Percentiles rank a stretch among this genome's conserved stretches.
These are phyloP conservation scores for Gymnopilus dilepis DNA, from an alignment of 768 basidiomycete genomes.

Conservation along the genomic window DNA sequence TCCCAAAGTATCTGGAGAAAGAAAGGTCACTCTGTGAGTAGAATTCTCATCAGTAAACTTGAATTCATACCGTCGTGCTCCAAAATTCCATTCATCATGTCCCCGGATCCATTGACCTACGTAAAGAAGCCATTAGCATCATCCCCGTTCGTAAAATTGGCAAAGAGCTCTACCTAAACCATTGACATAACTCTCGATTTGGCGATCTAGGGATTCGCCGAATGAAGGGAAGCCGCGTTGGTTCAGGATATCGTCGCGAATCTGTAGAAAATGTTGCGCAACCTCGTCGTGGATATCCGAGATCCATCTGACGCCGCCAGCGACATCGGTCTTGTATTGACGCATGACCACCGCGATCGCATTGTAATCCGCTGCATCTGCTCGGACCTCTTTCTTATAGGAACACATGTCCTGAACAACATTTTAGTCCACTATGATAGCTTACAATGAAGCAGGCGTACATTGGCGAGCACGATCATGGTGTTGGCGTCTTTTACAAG, in stretches of 20 bases:
- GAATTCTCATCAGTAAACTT: background rate
- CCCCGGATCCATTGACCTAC: slow-evolving; percentile 21
- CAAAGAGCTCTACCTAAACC: background rate
- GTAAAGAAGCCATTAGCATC: too few species aligned
- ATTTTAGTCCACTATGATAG: background rate
- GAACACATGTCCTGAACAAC: slow-evolving; percentile 16
- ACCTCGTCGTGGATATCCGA: slow-evolving; percentile 12
- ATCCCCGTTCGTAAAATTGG: background rate
- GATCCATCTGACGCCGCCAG: slow-evolving; percentile 17
- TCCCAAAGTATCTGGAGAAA: background rate
- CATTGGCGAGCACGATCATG: slow-evolving; percentile 18
- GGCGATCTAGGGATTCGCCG: slow-evolving; percentile 14
- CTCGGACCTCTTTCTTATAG: slow-evolving; percentile 13
- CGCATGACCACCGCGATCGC: slow-evolving; percentile 16
- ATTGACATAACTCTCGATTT: slow-evolving; percentile 10
- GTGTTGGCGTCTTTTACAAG: slow-evolving; percentile 10
- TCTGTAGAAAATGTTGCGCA: slow-evolving; percentile 6
- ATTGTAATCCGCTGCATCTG: slow-evolving; percentile 16
- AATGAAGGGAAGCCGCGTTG: slow-evolving; percentile 13
- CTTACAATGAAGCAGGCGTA: background rate
- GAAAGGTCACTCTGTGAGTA: background rate
- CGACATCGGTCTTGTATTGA: slow-evolving; percentile 12
- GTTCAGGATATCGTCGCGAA: background rate
- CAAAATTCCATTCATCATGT: slow-evolving; percentile 20
- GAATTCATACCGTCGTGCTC: background rate